Evolutionary conservation across 129 eudicot species (phyloP), one percentile per base, ranked within the genome.

Genomic region (Oenanthe sinensis): DNA sequence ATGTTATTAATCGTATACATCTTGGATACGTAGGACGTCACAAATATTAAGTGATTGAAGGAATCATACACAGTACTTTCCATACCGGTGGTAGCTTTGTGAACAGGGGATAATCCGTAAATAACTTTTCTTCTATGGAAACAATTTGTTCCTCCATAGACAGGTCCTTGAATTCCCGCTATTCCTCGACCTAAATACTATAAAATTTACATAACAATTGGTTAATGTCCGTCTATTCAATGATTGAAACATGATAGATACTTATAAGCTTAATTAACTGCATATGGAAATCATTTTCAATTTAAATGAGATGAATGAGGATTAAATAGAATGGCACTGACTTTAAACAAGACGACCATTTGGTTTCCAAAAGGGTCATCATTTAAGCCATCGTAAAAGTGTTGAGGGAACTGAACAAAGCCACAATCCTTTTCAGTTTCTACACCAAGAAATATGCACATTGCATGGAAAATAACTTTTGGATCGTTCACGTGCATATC

Each of bases 401-500:
- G 49, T 71, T 92, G 97, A 11, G 93, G 93, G 52, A 80, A 92
- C 75, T 92, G 97, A 36, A 83, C 80, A 75, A 82, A 92, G 30
- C 39, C 93, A 28, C 81, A 70, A 0, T 88, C 85, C 14, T 42
- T 77, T 30, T 85, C 85, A 14, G 86, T 48, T 50, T 82, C 46
- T 45, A 72, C 37, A 70, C 85, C 87, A 47, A 89, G 87, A 50
- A 83, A 42, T 55, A 85, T 68, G 79, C 97, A 92, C 96, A 89
- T 89, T 48, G 92, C 95, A 43, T 88, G 95, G 19, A 86, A 86
- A 49, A 87, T 82, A n/a, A 83, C 82, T 81, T 78, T 72, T 8
- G 97, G 95, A 85, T 92, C 86, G 58, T 90, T 88, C 33, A 84
- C 93, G 60, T 81, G 81, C 97, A 92, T 92, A 83, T 92, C 97